Base-by-base conservation (phyloP, 306 rosid species). In the Vigna trinervia region DNA sequence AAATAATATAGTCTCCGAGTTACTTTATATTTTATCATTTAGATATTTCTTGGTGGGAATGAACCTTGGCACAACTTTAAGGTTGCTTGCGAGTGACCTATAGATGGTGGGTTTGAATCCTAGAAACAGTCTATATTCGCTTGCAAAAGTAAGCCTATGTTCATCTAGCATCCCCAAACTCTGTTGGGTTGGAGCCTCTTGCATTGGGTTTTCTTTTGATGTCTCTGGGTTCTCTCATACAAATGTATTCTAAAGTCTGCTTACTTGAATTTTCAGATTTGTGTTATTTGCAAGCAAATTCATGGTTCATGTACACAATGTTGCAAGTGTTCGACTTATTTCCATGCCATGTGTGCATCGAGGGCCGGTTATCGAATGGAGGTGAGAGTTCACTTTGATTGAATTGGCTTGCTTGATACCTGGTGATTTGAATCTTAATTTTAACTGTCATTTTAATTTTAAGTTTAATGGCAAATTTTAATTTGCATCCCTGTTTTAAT, bases 291-390 rank as follows among this genome's bases (percentile, higher is more conserved):
- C 82, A 88, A 96, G 84, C 99, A 96, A 91, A 89, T 96, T 60
- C 99, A 96, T 63, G 99, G 99, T 69, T 96, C 99, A 0, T 96
- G 99, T 85, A 96, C 94, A 47, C 99, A 96, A 82, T 96, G 99
- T 81, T 89, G 98, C 96, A 96, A 88, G 80, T 96, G 99, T 62
- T 96, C 99, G 46, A 96, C 99, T 84, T 96, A 96, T 91, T 96
- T 89, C 85, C 99, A 96, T 85, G 98, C 99, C 75, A 96, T 93
- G 98, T 96, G 99, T 85, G 99, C 99, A 66, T 96, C 99, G 80
- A 88, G 99, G 74, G 98, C 99, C 28, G 99, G 99, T 77, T 96
- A 93, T 82, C 93, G 97, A 34, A 96, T 96, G 99, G 99, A 96
- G 97, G 99, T 93, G 78, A 83, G 92, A 51, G 23, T 63, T 76